Conservation (phyloP, 805 yeast species). For the Wickerhamomyces ciferrii region DNA sequence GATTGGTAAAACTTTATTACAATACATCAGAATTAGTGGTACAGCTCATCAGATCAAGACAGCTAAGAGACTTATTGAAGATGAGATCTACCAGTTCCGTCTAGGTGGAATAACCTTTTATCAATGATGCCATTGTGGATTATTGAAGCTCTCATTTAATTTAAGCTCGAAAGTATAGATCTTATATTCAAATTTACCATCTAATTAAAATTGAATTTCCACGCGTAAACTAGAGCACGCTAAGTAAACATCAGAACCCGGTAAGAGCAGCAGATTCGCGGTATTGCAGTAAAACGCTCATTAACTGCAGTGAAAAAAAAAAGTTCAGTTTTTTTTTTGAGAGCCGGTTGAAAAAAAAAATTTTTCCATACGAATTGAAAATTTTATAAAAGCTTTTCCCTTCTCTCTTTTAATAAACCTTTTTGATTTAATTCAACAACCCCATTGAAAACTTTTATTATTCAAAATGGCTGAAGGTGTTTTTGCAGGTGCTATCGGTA, state of each 20-base stretch:
- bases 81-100: conserved; percentile 17
- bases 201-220: no score
- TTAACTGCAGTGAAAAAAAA: conserved; percentile 4
- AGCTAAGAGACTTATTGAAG: conserved; percentile 23
- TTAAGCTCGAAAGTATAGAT: no score
- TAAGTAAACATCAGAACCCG: background rate
- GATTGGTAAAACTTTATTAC: conserved; percentile 10
- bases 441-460: conserved; percentile 5
- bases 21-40: conserved; percentile 28
- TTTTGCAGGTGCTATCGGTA: conserved; percentile 99
- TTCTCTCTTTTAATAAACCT: conserved; percentile 3
- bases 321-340: background rate
- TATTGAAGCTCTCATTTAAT: no score
- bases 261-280: background rate
- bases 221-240: background rate
- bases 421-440: background rate
- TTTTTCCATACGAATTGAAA: conserved; percentile 13
- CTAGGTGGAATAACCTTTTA: conserved; percentile 4
- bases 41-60: conserved; percentile 14
- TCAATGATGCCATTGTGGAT: background rate
- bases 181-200: no score
- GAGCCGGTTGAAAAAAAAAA: conserved; percentile 7
- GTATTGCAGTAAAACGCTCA: background rate
- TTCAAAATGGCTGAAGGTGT: conserved; percentile 91
- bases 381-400: conserved; percentile 13